Conservation (phyloP, 495 filamentous ascomycete species). For the Thermochaetoides thermophila region DNA sequence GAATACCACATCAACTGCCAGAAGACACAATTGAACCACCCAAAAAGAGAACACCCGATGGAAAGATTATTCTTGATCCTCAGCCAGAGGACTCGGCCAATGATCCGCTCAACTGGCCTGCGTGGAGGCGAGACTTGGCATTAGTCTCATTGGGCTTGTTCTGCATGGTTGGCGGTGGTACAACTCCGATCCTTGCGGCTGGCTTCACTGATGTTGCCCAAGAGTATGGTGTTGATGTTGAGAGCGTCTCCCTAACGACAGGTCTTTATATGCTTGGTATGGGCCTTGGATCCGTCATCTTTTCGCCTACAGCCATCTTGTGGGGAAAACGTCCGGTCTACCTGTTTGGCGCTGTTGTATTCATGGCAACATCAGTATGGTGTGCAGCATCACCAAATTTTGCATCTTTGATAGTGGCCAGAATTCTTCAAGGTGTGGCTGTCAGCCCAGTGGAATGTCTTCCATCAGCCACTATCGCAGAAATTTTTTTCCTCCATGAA, state of each 20-base stretch:
- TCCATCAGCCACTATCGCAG: conserved; percentile 85
- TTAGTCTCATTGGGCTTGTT: conserved; percentile 79
- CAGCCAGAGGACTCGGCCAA: conserved; percentile 86
- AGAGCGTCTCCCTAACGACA: conserved; percentile 74
- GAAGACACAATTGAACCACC: conserved; percentile 23
- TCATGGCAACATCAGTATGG: conserved; percentile 69
- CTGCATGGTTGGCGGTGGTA: conserved; percentile 84
- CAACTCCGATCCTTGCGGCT: conserved; percentile 81
- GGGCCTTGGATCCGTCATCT: conserved; percentile 68
- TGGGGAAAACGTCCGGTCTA: conserved; percentile 90
- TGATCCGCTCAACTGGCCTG: conserved; percentile 87
- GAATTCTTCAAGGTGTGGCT: conserved; percentile 75
- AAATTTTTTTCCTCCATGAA: conserved; percentile 95
- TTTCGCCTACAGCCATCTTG: conserved; percentile 82
- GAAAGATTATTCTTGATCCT: conserved; percentile 75
- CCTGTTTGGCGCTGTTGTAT: conserved; percentile 59
- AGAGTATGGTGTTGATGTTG: conserved; percentile 51
- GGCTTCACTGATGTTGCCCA: conserved; percentile 72
- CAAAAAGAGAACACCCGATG: conserved; percentile 68
- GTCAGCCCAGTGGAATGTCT: conserved; percentile 89
- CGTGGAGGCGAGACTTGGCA: conserved; percentile 67
- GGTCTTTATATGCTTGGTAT: conserved; percentile 93
- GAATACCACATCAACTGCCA: conserved; percentile 24
- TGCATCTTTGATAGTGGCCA: conserved; percentile 60
- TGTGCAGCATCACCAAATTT: conserved; percentile 74